A percentile compares a stretch with the other conserved stretches of the same genome.
phyloP scores from a whole-genome alignment of 2,329 filamentous ascomycete species.

The Sodiomyces alkalinus region DNA sequence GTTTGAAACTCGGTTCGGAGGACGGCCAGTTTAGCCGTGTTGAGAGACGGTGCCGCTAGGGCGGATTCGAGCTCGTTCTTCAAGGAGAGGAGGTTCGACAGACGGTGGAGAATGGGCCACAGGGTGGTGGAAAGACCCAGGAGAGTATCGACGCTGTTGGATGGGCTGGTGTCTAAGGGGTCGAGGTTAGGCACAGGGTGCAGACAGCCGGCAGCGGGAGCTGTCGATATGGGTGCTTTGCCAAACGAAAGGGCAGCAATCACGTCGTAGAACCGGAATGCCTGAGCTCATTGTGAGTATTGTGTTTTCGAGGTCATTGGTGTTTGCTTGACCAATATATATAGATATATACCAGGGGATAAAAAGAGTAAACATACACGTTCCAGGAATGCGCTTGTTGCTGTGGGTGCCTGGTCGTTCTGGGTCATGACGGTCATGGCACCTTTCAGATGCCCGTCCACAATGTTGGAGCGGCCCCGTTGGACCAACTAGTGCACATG shows the following conservation, averaged over 20 bases:
- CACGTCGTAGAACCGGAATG: slow-evolving; percentile 51
- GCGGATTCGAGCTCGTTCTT: slow-evolving; percentile 36
- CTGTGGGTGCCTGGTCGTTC: slow-evolving; percentile 25
- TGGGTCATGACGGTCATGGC: slow-evolving; percentile 45
- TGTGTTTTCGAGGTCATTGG: too few species aligned
- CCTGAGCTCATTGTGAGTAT: slow-evolving; percentile 28
- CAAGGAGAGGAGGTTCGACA: slow-evolving; percentile 38
- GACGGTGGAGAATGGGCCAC: slow-evolving; percentile 47
- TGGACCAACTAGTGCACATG: slow-evolving; percentile 38
- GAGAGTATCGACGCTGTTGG: slow-evolving; percentile 40
- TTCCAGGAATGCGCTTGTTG: slow-evolving; percentile 42
- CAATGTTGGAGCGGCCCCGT: slow-evolving; percentile 41
- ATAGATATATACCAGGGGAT: background rate
- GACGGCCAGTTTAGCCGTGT: slow-evolving; percentile 24
- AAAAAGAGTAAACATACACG: slow-evolving; percentile 24
- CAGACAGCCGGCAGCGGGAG: slow-evolving; percentile 29
- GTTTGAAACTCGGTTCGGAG: slow-evolving; percentile 34
- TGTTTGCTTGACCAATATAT: too few species aligned
- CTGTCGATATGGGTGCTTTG: slow-evolving; percentile 37
- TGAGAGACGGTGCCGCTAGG: slow-evolving; percentile 21
- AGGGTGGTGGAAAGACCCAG: slow-evolving; percentile 46
- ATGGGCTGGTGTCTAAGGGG: slow-evolving; percentile 27
- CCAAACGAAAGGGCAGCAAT: slow-evolving; percentile 47
- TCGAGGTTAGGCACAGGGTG: slow-evolving; percentile 31
- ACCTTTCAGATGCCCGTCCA: slow-evolving; percentile 45